Conservation (phyloP, 305 asterid genomes). For the Fraxinus velutina region DNA sequence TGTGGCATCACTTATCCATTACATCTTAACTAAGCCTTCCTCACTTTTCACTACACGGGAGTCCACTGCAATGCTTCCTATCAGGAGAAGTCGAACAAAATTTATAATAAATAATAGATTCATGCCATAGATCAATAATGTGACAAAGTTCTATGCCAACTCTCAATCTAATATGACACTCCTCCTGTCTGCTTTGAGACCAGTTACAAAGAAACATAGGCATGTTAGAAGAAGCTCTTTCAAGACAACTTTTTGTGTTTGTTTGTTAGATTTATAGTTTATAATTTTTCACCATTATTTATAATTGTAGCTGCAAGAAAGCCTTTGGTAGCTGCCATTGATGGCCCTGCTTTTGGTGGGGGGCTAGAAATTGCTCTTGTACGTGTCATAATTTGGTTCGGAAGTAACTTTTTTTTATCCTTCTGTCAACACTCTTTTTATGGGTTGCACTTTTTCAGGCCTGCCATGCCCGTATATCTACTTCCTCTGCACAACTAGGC, state of each 20-base stretch:
- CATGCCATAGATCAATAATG: background rate
- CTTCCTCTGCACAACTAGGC: slow-evolving; percentile 53
- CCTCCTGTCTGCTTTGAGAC: background rate
- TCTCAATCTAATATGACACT: background rate
- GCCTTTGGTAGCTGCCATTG: slow-evolving; percentile 68
- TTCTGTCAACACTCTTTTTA: background rate
- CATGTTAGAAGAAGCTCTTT: background rate
- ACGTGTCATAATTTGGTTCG: slow-evolving; percentile 21
- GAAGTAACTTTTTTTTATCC: background rate
- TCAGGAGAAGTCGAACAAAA: background rate
- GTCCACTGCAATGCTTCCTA: background rate
- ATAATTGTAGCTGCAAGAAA: slow-evolving; percentile 42
- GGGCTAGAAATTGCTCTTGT: slow-evolving; percentile 67
- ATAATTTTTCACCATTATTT: slow-evolving; percentile 9
- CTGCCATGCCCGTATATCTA: slow-evolving; percentile 59
- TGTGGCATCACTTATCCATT: background rate
- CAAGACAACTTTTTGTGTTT: background rate
- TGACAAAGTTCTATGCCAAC: background rate
- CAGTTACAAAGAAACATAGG: background rate
- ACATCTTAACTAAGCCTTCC: background rate
- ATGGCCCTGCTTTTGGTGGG: slow-evolving; percentile 64
- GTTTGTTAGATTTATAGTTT: background rate
- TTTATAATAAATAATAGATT: background rate
- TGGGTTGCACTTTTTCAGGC: slow-evolving; percentile 34
- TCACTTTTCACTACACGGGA: background rate